These are phyloP conservation scores for Candida stauntonica DNA, from an alignment of 805 yeast species.

Conservation along the genomic window DNA sequence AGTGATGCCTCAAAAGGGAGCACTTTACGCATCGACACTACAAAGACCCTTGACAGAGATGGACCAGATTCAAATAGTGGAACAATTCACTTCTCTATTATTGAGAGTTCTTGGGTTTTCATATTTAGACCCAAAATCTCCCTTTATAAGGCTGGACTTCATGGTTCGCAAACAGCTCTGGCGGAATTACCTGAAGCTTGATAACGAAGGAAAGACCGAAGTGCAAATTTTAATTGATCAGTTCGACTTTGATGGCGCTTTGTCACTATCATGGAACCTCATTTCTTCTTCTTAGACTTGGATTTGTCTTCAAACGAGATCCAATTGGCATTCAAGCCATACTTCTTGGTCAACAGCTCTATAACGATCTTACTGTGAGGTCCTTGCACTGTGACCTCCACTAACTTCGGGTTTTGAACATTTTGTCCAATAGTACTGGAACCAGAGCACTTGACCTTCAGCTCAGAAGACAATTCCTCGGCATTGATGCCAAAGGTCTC, in stretches of 20 bases:
- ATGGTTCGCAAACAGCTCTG: slow-evolving; percentile 15
- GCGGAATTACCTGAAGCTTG: slow-evolving; percentile 5
- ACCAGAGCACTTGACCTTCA: slow-evolving; percentile 82
- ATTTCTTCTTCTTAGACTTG: slow-evolving; percentile 47
- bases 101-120: slow-evolving; percentile 12
- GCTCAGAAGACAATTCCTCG: slow-evolving; percentile 57
- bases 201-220: neutral
- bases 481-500: slow-evolving; percentile 66
- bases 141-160: slow-evolving; percentile 14
- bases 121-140: slow-evolving; percentile 12
- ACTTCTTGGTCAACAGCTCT: slow-evolving; percentile 49
- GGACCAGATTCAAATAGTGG: slow-evolving; percentile 14
- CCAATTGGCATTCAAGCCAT: slow-evolving; percentile 64
- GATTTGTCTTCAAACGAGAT: slow-evolving; percentile 61
- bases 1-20: slow-evolving; percentile 3
- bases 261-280: slow-evolving; percentile 7
- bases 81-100: slow-evolving; percentile 10
- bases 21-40: neutral
- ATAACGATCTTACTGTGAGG: slow-evolving; percentile 65
- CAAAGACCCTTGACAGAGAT: slow-evolving; percentile 11
- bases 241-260: slow-evolving; percentile 8
- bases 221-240: neutral
- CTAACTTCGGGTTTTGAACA: slow-evolving; percentile 46
- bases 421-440: slow-evolving; percentile 71
- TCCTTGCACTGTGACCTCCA: slow-evolving; percentile 87